A percentile compares a stretch with the other conserved stretches of the same genome.
Evolutionary conservation across 495 filamentous ascomycete species (phyloP).

Genomic region (Collariella sp.): DNA sequence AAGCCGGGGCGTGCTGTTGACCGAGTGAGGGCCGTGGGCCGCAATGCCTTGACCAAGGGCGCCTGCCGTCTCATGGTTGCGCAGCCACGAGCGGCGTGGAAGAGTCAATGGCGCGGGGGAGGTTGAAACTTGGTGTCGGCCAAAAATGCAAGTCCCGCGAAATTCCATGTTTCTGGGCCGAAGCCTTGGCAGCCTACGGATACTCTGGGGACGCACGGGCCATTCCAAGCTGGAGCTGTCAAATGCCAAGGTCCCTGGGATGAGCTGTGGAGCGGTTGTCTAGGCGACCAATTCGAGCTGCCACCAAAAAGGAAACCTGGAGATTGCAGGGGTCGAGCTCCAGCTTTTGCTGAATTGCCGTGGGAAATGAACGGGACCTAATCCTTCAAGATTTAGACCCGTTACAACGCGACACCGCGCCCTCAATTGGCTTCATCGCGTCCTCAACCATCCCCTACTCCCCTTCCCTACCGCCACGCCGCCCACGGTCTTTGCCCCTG

Average conservation of each 20-base stretch:
- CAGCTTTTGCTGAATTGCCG: conserved; percentile 10
- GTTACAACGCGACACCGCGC: not conserved
- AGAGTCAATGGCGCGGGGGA: not conserved
- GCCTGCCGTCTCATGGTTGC: conserved; percentile 26
- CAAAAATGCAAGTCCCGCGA: conserved; percentile 9
- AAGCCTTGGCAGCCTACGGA: not conserved
- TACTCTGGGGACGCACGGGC: not conserved
- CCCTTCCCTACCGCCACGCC: not conserved
- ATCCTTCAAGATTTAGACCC: not conserved
- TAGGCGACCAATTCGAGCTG: not conserved
- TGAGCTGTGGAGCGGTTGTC: too few species aligned
- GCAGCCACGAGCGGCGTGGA: conserved; percentile 4
- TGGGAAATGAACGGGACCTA: too few species aligned
- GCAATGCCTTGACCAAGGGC: conserved; percentile 18
- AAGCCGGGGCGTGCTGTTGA: conserved; percentile 14
- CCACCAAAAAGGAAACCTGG: not conserved
- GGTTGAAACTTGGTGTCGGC: not conserved
- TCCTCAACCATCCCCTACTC: not conserved
- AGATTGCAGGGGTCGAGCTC: not conserved
- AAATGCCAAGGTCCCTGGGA: not conserved
- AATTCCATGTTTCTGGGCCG: conserved; percentile 4
- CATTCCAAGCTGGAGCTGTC: not conserved
- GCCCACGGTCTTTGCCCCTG: not conserved
- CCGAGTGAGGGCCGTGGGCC: conserved; percentile 6
- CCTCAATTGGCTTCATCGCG: not conserved